phyloP scores from a whole-genome alignment of 257 asterid species.

The Nicotiana noctiflora region DNA sequence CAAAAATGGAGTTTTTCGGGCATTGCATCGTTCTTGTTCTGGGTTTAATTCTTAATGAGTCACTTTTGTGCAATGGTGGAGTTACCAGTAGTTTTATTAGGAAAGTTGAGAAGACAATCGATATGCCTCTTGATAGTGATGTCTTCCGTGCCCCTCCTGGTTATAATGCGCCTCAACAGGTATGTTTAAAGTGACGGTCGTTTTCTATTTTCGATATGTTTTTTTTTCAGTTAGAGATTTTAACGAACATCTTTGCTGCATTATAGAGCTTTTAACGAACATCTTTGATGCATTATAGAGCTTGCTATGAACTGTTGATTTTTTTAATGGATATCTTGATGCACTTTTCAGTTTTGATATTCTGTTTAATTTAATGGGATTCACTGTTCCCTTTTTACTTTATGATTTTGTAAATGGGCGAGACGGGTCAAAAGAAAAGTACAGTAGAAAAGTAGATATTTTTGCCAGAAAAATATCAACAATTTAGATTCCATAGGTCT shows the following conservation, averaged over 20 bases:
- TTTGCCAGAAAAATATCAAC: background rate
- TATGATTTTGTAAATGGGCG: background rate
- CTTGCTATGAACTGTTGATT: background rate
- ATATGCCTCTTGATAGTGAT: constrained; percentile 80
- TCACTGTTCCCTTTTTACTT: background rate
- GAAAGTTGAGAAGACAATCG: constrained; percentile 38
- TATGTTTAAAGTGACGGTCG: background rate
- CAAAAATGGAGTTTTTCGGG: constrained; percentile 8
- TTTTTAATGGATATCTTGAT: background rate
- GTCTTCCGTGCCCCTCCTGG: constrained; percentile 77
- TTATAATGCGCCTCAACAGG: constrained; percentile 95
- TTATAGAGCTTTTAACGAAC: background rate
- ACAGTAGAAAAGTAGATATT: background rate
- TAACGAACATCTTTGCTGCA: background rate
- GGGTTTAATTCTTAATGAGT: constrained; percentile 31
- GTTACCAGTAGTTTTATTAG: constrained; percentile 63
- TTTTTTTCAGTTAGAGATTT: background rate
- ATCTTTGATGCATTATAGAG: background rate
- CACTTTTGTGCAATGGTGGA: constrained; percentile 55
- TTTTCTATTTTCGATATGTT: background rate
- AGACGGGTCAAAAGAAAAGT: background rate
- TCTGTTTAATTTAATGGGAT: background rate
- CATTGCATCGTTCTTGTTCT: constrained; percentile 22
- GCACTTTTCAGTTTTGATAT: background rate
- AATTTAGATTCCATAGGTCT: no score